phyloP scores from a whole-genome alignment of 208 protist species.

The Jaenimonas drosophilae region DNA sequence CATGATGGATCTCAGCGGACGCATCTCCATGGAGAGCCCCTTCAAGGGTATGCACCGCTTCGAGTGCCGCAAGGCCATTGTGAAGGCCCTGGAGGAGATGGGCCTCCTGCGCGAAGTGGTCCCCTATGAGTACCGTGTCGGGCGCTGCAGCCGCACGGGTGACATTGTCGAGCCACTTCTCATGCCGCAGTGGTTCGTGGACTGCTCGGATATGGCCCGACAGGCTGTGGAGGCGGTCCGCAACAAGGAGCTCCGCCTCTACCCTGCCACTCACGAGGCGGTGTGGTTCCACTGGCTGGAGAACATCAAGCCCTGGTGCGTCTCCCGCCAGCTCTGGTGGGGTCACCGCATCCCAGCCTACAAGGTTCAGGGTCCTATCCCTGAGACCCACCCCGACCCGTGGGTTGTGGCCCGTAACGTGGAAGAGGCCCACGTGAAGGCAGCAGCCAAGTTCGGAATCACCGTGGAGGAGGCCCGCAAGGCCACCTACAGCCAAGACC shows the following conservation, averaged over 20 bases:
- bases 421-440: slow-evolving; percentile 93
- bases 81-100: slow-evolving; percentile 89
- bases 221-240: slow-evolving; percentile 75
- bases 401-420: slow-evolving; percentile 92
- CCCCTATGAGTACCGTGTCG: slow-evolving; percentile 93
- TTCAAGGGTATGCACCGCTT: slow-evolving; percentile 96
- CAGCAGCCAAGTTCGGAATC: slow-evolving; percentile 71
- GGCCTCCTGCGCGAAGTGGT: slow-evolving; percentile 86
- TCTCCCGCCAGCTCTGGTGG: slow-evolving; percentile 99
- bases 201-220: slow-evolving; percentile 88
- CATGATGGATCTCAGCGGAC: slow-evolving; percentile 95
- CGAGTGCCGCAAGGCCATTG: slow-evolving; percentile 85
- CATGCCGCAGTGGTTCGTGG: slow-evolving; percentile 99
- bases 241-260: slow-evolving; percentile 91
- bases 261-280: slow-evolving; percentile 85
- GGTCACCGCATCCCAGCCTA: slow-evolving; percentile 99
- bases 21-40: slow-evolving; percentile 85
- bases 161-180: slow-evolving; percentile 99
- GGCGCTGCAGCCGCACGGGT: slow-evolving; percentile 93
- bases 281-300: slow-evolving; percentile 97
- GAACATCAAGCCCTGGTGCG: slow-evolving; percentile 96
- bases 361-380: slow-evolving; percentile 54
- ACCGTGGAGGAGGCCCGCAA: slow-evolving; percentile 40
- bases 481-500: slow-evolving; percentile 92
- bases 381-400: slow-evolving; percentile 28